Conservation (phyloP, 805 yeast species). For the Candida methanosorbosa region DNA sequence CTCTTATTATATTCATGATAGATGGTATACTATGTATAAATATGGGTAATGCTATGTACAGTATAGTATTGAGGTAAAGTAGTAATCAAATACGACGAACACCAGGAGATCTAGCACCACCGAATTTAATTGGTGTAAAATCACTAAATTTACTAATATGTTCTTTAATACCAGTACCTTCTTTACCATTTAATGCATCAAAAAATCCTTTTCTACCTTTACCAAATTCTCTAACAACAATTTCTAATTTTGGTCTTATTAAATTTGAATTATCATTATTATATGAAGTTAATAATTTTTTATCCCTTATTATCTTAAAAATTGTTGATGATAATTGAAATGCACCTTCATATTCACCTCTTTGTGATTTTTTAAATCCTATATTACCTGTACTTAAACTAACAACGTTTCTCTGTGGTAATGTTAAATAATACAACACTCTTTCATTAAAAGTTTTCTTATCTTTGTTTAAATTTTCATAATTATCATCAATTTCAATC, state of each 20-base stretch:
- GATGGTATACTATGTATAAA: too few relatives aligned
- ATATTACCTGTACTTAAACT: conserved; percentile 74
- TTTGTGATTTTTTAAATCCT: conserved; percentile 83
- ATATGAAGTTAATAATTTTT: conserved; percentile 17
- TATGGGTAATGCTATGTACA: too few relatives aligned
- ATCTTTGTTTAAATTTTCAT: conserved; percentile 41
- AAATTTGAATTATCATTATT: not conserved
- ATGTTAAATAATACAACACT: conserved; percentile 66
- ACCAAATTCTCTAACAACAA: conserved; percentile 75
- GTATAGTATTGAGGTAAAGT: too few relatives aligned
- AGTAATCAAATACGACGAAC: conserved; percentile 67
- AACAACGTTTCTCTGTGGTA: conserved; percentile 67
- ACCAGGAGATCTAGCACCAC: conserved; percentile 85
- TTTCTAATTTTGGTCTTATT: conserved; percentile 49
- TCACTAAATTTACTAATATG: conserved; percentile 67
- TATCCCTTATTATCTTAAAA: conserved; percentile 62
- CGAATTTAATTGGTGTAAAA: conserved; percentile 75
- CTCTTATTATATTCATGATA: too few relatives aligned
- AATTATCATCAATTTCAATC: conserved; percentile 56
- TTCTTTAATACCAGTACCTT: conserved; percentile 65
- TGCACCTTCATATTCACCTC: conserved; percentile 90
- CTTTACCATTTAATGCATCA: conserved; percentile 81
- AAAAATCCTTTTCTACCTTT: conserved; percentile 84
- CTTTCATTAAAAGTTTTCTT: conserved; percentile 53
- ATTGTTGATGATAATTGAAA: conserved; percentile 73